These are phyloP conservation scores for Rhizopus delemar DNA, from an alignment of 371 early-diverging fungal species.

Conservation along the genomic window DNA sequence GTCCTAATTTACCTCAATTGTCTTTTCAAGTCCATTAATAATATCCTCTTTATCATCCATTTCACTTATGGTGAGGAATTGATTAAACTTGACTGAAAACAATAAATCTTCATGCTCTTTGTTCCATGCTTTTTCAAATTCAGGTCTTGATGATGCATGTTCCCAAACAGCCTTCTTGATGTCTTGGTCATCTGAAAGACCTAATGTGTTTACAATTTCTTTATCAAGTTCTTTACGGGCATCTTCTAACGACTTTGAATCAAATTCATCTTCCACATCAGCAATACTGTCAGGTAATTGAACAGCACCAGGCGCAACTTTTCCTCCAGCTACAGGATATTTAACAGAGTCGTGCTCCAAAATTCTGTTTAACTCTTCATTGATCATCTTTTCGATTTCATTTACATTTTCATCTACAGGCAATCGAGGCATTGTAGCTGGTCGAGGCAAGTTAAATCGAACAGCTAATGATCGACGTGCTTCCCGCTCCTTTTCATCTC, in stretches of 20 bases:
- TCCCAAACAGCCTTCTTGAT: slow-evolving; percentile 45
- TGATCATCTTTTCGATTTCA: slow-evolving; percentile 48
- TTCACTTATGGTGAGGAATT: slow-evolving; percentile 43
- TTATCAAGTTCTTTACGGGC: slow-evolving; percentile 50
- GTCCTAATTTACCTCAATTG: slow-evolving; percentile 37
- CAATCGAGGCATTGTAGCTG: slow-evolving; percentile 41
- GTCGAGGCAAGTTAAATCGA: slow-evolving; percentile 80
- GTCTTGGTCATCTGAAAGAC: slow-evolving; percentile 23
- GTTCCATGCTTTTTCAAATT: slow-evolving; percentile 44
- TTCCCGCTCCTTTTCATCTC: slow-evolving; percentile 49
- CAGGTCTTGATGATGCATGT: slow-evolving; percentile 26
- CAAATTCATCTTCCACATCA: slow-evolving; percentile 57
- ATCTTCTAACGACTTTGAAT: slow-evolving; percentile 33
- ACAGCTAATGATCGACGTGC: slow-evolving; percentile 73
- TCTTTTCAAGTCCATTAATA: slow-evolving; percentile 47
- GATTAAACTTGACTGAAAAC: slow-evolving; percentile 45
- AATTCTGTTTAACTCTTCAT: slow-evolving; percentile 64
- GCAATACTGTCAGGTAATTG: slow-evolving; percentile 31
- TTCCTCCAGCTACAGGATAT: slow-evolving; percentile 67
- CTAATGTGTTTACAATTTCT: slow-evolving; percentile 32
- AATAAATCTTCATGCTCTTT: slow-evolving; percentile 43
- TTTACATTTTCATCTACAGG: slow-evolving; percentile 1
- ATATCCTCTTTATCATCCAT: slow-evolving; percentile 43
- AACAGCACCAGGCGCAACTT: slow-evolving; percentile 53
- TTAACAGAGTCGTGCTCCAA: slow-evolving; percentile 69